Percentiles rank a stretch among this genome's conserved stretches.
Conservation (phyloP, 2,329 filamentous ascomycete genomes). For the Phaeomoniella chlamydospora region DNA sequence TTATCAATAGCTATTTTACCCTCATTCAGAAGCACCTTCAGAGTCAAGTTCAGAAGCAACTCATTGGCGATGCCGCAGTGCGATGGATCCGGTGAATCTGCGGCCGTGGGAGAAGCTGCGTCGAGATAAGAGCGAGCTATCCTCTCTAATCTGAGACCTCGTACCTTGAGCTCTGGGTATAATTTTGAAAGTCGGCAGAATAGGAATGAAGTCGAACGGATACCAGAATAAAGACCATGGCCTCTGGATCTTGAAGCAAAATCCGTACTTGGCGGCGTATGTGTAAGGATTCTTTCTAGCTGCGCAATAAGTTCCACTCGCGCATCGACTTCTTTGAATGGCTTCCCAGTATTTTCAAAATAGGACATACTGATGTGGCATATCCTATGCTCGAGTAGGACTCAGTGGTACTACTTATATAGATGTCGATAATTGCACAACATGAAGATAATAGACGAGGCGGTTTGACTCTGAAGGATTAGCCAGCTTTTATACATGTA, state of each 20-base stretch:
- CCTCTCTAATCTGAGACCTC: constrained; percentile 15
- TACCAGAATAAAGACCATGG: constrained; percentile 35
- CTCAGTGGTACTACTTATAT: too few species aligned
- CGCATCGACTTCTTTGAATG: background rate
- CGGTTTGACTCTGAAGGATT: too few species aligned
- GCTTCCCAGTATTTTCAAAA: background rate
- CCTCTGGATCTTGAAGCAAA: background rate
- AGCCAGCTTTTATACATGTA: too few species aligned
- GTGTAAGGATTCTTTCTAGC: background rate
- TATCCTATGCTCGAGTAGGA: too few species aligned
- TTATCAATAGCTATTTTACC: constrained; percentile 25
- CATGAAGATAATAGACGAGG: too few species aligned
- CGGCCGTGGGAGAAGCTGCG: constrained; percentile 4
- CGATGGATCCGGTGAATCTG: constrained; percentile 19
- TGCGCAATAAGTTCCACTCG: background rate
- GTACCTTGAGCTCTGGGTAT: constrained; percentile 29
- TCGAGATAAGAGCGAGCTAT: background rate
- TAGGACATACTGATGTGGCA: too few species aligned
- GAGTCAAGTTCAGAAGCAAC: constrained; percentile 30
- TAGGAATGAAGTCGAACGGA: constrained; percentile 41
- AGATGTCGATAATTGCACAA: too few species aligned
- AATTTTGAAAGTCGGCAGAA: constrained; percentile 34
- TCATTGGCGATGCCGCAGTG: constrained; percentile 38
- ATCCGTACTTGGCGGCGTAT: background rate
- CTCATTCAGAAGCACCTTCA: constrained; percentile 28